phyloP scores from a whole-genome alignment of 2,329 filamentous ascomycete genomes.

The Dactylellina parvicollis region DNA sequence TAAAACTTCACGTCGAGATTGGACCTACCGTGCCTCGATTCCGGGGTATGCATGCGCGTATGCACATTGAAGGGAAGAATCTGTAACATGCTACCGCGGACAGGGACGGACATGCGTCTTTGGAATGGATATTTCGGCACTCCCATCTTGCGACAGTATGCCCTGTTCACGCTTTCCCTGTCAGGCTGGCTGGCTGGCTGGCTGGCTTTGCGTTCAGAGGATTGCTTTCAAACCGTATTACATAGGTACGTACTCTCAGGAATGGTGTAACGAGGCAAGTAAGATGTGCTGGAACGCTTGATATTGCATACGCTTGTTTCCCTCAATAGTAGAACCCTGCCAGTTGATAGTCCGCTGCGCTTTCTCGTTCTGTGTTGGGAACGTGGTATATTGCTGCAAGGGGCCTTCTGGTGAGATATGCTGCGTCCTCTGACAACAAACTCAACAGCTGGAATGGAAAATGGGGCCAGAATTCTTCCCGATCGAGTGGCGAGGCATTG shows the following conservation, averaged over 20 bases:
- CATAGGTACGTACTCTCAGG: no score
- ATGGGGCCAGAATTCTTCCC: constrained; percentile 29
- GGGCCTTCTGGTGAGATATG: constrained; percentile 21
- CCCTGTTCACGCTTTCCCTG: no score
- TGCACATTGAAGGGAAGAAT: no score
- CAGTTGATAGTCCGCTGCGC: not conserved
- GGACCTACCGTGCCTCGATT: not conserved
- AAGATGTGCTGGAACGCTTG: constrained; percentile 20
- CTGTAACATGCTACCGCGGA: no score
- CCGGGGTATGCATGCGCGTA: constrained; percentile 4
- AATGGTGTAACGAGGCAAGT: constrained; percentile 9
- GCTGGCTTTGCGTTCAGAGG: no score
- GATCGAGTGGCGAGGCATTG: not conserved
- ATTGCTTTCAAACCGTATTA: no score
- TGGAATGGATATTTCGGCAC: constrained; percentile 45
- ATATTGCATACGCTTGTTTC: constrained; percentile 1
- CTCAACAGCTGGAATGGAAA: constrained; percentile 38
- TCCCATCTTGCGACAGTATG: not conserved
- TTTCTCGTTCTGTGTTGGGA: constrained; percentile 47
- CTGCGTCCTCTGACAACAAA: not conserved
- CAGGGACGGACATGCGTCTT: not conserved
- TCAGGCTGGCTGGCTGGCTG: no score
- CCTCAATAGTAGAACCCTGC: not conserved
- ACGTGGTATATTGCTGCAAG: constrained; percentile 48
- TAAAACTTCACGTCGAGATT: not conserved